These are phyloP conservation scores for Lophiostoma macrostomum DNA, from an alignment of 495 filamentous ascomycete genomes.

Conservation along the genomic window DNA sequence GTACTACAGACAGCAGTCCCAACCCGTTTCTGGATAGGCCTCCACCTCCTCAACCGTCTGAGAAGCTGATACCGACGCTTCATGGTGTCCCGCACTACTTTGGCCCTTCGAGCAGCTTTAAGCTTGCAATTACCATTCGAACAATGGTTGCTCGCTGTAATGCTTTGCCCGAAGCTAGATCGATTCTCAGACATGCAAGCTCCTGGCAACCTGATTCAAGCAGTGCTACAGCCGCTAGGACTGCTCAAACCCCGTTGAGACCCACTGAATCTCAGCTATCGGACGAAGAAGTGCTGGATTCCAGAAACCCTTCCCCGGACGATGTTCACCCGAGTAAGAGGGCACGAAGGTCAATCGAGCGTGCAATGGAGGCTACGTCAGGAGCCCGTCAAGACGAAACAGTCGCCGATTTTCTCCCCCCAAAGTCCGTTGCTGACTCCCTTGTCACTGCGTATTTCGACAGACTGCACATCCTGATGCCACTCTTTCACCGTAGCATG, in stretches of 20 bases:
- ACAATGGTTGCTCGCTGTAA: background rate
- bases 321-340: background rate
- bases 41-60: no score
- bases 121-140: background rate
- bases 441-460: background rate
- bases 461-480: background rate
- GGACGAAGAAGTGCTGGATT: background rate
- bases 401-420: background rate
- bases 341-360: background rate
- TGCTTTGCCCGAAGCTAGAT: background rate
- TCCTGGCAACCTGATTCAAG: background rate
- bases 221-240: background rate
- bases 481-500: background rate
- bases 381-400: background rate
- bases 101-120: background rate
- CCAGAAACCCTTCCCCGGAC: background rate
- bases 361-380: background rate
- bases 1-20: no score
- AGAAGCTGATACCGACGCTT: no score
- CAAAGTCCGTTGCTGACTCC: background rate
- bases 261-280: background rate
- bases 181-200: background rate
- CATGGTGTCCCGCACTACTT: slow-evolving; percentile 1
- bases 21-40: no score
- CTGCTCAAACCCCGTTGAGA: background rate